These are phyloP conservation scores for Cytospora piceicola DNA, from an alignment of 2,329 filamentous ascomycete species.

Conservation along the genomic window DNA sequence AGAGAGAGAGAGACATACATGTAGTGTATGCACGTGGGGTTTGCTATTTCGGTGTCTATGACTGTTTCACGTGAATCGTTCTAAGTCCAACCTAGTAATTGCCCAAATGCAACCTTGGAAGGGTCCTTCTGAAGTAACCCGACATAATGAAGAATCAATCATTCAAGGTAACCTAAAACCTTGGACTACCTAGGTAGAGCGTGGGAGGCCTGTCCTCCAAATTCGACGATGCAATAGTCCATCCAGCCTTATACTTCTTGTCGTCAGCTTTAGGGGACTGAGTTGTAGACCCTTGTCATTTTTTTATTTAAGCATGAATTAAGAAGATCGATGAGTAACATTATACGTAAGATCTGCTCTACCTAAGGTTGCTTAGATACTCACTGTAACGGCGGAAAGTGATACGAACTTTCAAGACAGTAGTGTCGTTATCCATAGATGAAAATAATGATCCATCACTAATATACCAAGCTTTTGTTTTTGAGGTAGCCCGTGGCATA, in stretches of 20 bases:
- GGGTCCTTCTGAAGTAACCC: not conserved
- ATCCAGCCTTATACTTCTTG: not conserved
- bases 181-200: not conserved
- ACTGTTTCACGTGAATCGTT: conserved; percentile 8
- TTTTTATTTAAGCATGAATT: too few species aligned
- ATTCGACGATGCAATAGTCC: not conserved
- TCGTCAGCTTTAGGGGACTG: not conserved
- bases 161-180: not conserved
- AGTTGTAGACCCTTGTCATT: not conserved
- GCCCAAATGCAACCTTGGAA: not conserved
- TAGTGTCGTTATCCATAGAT: not conserved
- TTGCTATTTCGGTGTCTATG: not conserved
- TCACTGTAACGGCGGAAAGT: too few species aligned
- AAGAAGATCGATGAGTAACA: too few species aligned
- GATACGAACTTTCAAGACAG: not conserved
- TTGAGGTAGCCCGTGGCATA: not conserved
- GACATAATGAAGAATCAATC: not conserved
- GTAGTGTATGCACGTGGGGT: conserved; percentile 16
- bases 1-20: not conserved
- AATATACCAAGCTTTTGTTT: not conserved
- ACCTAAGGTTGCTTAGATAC: too few species aligned
- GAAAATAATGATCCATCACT: not conserved
- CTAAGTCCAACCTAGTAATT: not conserved
- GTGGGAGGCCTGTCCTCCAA: not conserved
- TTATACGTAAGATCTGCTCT: not conserved